Base-by-base conservation (phyloP, 1,284 basidiomycete genomes). In the Ceratobasidium sp. region DNA sequence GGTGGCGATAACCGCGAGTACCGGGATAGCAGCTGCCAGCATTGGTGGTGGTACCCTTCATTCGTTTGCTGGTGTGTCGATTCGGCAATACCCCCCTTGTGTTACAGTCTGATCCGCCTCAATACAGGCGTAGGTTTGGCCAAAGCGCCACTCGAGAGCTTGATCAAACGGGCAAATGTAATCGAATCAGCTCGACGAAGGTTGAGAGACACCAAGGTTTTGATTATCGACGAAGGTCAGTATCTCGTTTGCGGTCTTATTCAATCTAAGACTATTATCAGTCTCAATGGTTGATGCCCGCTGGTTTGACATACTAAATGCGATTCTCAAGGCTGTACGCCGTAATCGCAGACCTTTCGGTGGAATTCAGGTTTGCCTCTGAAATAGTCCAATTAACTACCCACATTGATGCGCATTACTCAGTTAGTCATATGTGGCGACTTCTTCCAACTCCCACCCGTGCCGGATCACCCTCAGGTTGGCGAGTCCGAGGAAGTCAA, bases 251-350 rank as follows among this genome's bases (percentile, higher is more conserved):
- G n/a, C n/a, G n/a, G n/a, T n/a, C n/a, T n/a, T n/a, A n/a, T n/a
- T n/a, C n/a, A n/a, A n/a, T n/a, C n/a, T n/a, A n/a, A n/a, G n/a
- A n/a, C n/a, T n/a, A n/a, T n/a, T n/a, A n/a, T 10, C 80, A 98
- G 96, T 98, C 2, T 99, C 97, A 0, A 99, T 99, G 97, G 91
- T 99, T 0, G 98, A 99, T 77, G 97, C 95, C 0, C 91, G 92
- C 38, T 87, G 99, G 0, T 95, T 99, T 80, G 96, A 98, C 83
- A 97, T 97, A 82, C 88, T 99, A 79, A 86, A 90, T 52, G 86
- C 89, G 40, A 90, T 96, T 69, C 94, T 89, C 10, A 86, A 87
- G 44, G 85, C 86, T 0, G 78, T 96, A 26, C 89, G 95, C 80
- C 92, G 92, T 82, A 91, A 87, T 4, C 78, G 84, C 0, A 84